Conservation (phyloP, 805 yeast species). For the Komagataella phaffii region DNA sequence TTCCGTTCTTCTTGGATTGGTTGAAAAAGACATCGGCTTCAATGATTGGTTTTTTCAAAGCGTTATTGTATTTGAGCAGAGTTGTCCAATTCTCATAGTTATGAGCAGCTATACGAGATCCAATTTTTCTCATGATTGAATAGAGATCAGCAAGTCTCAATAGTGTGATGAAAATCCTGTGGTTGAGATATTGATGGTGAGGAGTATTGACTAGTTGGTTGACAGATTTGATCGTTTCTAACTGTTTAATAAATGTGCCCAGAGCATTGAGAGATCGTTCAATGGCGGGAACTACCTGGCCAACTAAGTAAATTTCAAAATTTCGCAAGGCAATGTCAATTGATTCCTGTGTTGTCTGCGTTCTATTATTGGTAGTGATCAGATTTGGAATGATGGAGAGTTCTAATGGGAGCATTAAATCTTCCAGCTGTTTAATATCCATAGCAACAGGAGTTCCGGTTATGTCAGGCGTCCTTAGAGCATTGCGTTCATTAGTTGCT, state of each 20-base stretch:
- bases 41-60: slow-evolving; percentile 11
- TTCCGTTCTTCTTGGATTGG: slow-evolving; percentile 33
- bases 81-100: slow-evolving; percentile 16
- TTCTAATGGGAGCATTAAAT: slow-evolving; percentile 8
- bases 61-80: slow-evolving; percentile 22
- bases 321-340: not conserved
- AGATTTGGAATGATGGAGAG: slow-evolving; percentile 4
- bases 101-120: slow-evolving; percentile 30
- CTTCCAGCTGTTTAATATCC: slow-evolving; percentile 7
- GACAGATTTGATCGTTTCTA: slow-evolving; percentile 2
- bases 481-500: slow-evolving; percentile 11
- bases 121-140: slow-evolving; percentile 29
- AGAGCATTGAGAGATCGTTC: not conserved
- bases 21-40: slow-evolving; percentile 15
- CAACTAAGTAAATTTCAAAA: not conserved
- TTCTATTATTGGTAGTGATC: not conserved
- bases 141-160: slow-evolving; percentile 37
- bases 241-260: not conserved
- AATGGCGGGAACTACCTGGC: not conserved
- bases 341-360: not conserved
- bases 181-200: slow-evolving; percentile 8
- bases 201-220: slow-evolving; percentile 6
- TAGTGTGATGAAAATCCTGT: slow-evolving; percentile 24
- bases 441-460: slow-evolving; percentile 6
- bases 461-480: slow-evolving; percentile 3